Evolutionary conservation across 2,329 filamentous ascomycete species (phyloP).

Genomic region (Penicillium sclerotigenum): DNA sequence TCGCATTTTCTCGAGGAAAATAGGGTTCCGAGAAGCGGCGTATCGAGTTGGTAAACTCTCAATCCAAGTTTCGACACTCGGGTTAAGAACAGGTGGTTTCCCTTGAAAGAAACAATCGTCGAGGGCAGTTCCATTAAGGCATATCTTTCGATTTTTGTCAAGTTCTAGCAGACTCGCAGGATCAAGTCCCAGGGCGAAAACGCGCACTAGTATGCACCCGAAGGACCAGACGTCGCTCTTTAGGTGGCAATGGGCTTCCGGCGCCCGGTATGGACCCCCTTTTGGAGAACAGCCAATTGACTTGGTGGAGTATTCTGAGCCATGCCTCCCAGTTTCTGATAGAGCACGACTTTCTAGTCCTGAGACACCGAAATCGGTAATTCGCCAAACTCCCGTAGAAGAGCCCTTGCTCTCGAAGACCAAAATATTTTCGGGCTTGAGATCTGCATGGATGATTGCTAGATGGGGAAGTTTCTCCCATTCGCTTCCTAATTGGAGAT

Average conservation of each 20-base stretch:
- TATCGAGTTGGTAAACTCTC: neutral
- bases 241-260: constrained; percentile 1
- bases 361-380: constrained; percentile 26
- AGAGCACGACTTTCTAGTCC: neutral
- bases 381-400: constrained; percentile 24
- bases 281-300: neutral
- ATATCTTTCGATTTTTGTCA: neutral
- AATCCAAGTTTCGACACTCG: neutral
- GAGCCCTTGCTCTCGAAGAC: constrained; percentile 5
- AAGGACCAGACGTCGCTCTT: constrained; percentile 24
- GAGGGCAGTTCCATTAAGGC: neutral
- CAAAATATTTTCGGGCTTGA: constrained; percentile 18
- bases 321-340: neutral
- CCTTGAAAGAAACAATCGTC: neutral
- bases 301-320: neutral
- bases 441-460: neutral
- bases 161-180: neutral
- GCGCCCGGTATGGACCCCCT: constrained; percentile 8
- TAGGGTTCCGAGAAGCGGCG: neutral
- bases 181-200: constrained; percentile 16
- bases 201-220: constrained; percentile 19
- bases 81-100: neutral
- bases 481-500: neutral
- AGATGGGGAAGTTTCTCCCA: neutral
- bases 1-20: neutral